phyloP scores from a whole-genome alignment of 2,329 filamentous ascomycete genomes.

The Fusarium tjaetaba region DNA sequence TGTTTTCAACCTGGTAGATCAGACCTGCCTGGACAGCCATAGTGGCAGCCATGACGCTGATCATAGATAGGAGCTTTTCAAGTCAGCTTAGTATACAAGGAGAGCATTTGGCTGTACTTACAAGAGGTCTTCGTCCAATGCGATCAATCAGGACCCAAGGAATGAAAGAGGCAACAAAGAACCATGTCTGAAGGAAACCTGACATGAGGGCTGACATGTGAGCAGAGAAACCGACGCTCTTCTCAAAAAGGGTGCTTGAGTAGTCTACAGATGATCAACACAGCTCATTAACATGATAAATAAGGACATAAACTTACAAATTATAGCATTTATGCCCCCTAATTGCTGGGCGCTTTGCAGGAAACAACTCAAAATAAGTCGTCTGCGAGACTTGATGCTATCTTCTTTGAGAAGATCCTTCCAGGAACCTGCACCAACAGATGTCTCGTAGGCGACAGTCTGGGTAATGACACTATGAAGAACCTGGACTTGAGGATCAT shows the following conservation, averaged over 20 bases:
- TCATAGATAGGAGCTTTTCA: constrained; percentile 50
- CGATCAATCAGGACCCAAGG: constrained; percentile 42
- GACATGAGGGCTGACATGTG: constrained; percentile 61
- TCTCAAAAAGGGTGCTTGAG: constrained; percentile 57
- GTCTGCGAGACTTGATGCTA: constrained; percentile 45
- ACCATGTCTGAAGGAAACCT: constrained; percentile 62
- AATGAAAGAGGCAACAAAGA: constrained; percentile 53
- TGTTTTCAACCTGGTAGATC: constrained; percentile 53
- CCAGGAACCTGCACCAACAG: constrained; percentile 45
- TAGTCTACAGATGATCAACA: constrained; percentile 47
- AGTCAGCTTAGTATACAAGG: not conserved
- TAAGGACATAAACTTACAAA: constrained; percentile 44
- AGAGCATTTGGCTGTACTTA: not conserved
- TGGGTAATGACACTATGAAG: constrained; percentile 47
- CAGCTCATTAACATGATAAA: accelerated
- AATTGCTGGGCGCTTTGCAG: constrained; percentile 55
- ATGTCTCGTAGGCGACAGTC: constrained; percentile 47
- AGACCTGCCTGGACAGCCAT: constrained; percentile 54
- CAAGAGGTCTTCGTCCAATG: constrained; percentile 28
- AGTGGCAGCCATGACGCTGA: constrained; percentile 52
- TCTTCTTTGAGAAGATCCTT: constrained; percentile 47
- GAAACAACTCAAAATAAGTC: constrained; percentile 47
- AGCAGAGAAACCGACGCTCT: constrained; percentile 53
- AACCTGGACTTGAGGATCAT: constrained; percentile 34
- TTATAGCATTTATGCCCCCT: constrained; percentile 60